A percentile compares a stretch with the other conserved stretches of the same genome.
Conservation (phyloP, 2,329 filamentous ascomycete genomes). For the Phaeoacremonium minimum region DNA sequence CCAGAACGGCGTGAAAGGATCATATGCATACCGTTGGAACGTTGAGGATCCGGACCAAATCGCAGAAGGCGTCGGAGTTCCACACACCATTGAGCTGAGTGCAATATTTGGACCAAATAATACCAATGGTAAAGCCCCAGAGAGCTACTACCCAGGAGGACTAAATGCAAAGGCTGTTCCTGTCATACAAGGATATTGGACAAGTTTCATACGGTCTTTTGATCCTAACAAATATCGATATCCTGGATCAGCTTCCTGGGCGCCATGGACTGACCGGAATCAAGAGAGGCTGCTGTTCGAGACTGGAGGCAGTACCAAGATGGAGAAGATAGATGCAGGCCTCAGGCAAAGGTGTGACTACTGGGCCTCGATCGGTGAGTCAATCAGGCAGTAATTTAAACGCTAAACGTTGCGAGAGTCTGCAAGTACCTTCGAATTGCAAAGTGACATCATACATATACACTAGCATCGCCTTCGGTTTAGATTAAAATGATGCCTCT, state of each 20-base stretch:
- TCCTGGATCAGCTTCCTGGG: slow-evolving; percentile 45
- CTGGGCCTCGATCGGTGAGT: too few species aligned
- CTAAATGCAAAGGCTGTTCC: slow-evolving; percentile 54
- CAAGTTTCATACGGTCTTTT: slow-evolving; percentile 62
- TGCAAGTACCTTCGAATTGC: too few species aligned
- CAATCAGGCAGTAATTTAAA: too few species aligned
- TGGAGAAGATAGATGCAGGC: slow-evolving; percentile 13
- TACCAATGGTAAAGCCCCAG: slow-evolving; percentile 40
- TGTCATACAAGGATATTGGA: slow-evolving; percentile 68
- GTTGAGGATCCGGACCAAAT: slow-evolving; percentile 55
- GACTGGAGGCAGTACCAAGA: slow-evolving; percentile 21
- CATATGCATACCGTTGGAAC: slow-evolving; percentile 68
- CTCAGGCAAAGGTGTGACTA: slow-evolving; percentile 11
- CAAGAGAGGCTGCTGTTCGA: slow-evolving; percentile 34
- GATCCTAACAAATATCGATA: slow-evolving; percentile 57
- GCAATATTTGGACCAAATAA: slow-evolving; percentile 65
- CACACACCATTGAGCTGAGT: slow-evolving; percentile 62
- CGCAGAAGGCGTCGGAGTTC: slow-evolving; percentile 54
- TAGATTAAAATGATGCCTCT: too few species aligned
- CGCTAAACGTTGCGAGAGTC: too few species aligned
- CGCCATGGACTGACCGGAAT: slow-evolving; percentile 28
- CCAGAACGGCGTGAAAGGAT: slow-evolving; percentile 29
- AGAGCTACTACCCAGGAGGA: slow-evolving; percentile 47
- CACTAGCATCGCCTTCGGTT: too few species aligned
- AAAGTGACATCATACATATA: too few species aligned